Percentiles rank a stretch among this genome's conserved stretches.
Evolutionary conservation across 2,329 filamentous ascomycete species (phyloP).

Genomic region (Talaromyces sp.): DNA sequence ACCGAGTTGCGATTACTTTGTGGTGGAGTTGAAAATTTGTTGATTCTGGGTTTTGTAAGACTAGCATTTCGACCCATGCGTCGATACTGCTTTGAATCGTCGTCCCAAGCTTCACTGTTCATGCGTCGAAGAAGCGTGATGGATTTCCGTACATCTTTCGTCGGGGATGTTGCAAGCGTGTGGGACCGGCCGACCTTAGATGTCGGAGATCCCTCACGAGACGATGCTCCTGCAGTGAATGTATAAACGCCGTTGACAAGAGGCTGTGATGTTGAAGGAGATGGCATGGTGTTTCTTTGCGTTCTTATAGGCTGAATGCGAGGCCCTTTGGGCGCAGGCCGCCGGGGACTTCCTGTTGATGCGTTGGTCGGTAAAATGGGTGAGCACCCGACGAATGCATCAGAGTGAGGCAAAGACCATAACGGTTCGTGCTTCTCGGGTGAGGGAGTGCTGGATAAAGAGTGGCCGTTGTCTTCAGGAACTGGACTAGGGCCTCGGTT

Average conservation of each 20-base stretch:
- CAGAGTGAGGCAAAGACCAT: slow-evolving; percentile 21
- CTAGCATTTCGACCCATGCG: slow-evolving; percentile 8
- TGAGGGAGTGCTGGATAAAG: slow-evolving; percentile 24
- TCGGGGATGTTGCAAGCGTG: slow-evolving; percentile 9
- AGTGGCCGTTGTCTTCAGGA: background rate
- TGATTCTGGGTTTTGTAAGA: background rate
- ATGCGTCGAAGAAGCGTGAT: slow-evolving; percentile 22
- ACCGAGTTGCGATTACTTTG: slow-evolving; percentile 11
- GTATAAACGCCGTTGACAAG: background rate
- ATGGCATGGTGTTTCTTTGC: slow-evolving; percentile 15
- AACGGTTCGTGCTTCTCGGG: slow-evolving; percentile 20
- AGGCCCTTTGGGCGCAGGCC: slow-evolving; percentile 28
- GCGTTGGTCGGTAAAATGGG: slow-evolving; percentile 18
- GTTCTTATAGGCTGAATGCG: slow-evolving; percentile 24
- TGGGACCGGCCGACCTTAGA: slow-evolving; percentile 12
- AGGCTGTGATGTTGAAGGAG: background rate
- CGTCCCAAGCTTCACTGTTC: slow-evolving; percentile 16
- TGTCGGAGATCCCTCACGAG: slow-evolving; percentile 3
- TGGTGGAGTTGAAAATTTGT: slow-evolving; percentile 2
- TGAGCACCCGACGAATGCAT: slow-evolving; percentile 17
- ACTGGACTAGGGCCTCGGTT: slow-evolving; percentile 16
- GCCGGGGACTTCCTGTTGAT: slow-evolving; percentile 24
- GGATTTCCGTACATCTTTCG: slow-evolving; percentile 22
- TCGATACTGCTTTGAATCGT: slow-evolving; percentile 11
- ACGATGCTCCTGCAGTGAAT: background rate